Evolutionary conservation across 2,329 filamentous ascomycete species (phyloP), one percentile per base, ranked within the genome.

Genomic region (Onygenales sp.): DNA sequence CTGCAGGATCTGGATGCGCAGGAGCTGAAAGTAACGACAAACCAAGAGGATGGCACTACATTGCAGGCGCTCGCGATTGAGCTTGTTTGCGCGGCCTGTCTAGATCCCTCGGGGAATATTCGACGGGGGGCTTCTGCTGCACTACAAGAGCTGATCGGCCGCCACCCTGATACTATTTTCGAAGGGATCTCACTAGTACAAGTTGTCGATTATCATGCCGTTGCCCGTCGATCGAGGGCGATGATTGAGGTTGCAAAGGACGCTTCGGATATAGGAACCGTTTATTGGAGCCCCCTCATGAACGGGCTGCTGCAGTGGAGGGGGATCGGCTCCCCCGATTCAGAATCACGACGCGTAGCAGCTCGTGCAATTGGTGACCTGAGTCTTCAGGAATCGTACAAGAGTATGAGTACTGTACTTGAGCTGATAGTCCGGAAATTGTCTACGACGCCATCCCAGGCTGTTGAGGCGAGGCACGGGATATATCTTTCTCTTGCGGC

Each of bases 41-140:
- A 62, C 2, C 62, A 64, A 44, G 54, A 52, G n/a, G 59, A 64
- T 33, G 60, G 65, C 36, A 68, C 57, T 11, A 79, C 91, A 13
- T 69, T 93, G 50, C 90, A 95, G 63, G 76, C 86, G 8, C 74
- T 98, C 8, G 92, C 88, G 0, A 86, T 85, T 0, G 86, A 95
- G 62, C 77, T 98, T 11, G 81, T 95, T 0, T 82, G 87, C 10
- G 83, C 88, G 2, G 90, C 88, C 5, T 93, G 86, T 57, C 77
- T 96, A 6, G 93, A 98, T 64, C 85, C 92, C 1, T 85, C 88
- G 9, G 93, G 93, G 3, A 98, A 98, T 61, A 95, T 98, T 61
- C 81, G 93, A 51, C 82, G 93, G 59, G 93, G 92, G 3, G 86
- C 92, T 33, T 97, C 93, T 31, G 93, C 93, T 43, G 93, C 93